phyloP scores from a whole-genome alignment of 2,329 filamentous ascomycete species.

The Alternaria infectoria region DNA sequence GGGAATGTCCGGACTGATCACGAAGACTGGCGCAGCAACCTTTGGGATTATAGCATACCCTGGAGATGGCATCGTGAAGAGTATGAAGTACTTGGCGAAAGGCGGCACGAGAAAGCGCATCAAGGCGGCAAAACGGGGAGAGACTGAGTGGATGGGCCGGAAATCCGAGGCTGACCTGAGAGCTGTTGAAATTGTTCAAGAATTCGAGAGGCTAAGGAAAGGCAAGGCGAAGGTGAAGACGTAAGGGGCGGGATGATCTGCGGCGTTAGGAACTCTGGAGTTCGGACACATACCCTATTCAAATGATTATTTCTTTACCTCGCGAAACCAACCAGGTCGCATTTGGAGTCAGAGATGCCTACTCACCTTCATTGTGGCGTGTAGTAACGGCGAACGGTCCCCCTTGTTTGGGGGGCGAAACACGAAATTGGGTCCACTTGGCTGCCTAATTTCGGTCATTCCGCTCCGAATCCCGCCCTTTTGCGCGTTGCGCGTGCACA shows the following conservation, averaged over 20 bases:
- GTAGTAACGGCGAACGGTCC: background rate
- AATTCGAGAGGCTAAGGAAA: conserved; percentile 5
- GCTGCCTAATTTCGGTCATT: background rate
- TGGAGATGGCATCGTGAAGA: conserved; percentile 21
- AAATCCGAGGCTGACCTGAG: background rate
- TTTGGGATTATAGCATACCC: conserved; percentile 22
- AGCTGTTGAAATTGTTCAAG: background rate
- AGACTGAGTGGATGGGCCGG: conserved; percentile 8
- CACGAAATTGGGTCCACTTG: background rate
- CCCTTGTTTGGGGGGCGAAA: background rate
- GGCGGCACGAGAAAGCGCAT: conserved; percentile 11
- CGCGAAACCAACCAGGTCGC: background rate
- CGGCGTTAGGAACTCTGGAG: background rate
- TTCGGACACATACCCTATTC: background rate
- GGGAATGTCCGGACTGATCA: conserved; percentile 16
- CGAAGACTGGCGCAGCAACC: conserved; percentile 8
- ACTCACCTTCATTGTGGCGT: background rate
- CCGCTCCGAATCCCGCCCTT: background rate
- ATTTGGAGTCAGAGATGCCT: background rate
- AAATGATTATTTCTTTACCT: background rate
- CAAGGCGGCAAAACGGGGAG: conserved; percentile 2
- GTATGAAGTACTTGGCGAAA: conserved; percentile 13
- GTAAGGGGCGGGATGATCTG: background rate
- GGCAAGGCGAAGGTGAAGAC: background rate
- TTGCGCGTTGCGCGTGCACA: background rate